Evolutionary conservation across 2,329 filamentous ascomycete genomes (phyloP), one percentile per base, ranked within the genome.

Genomic region (Pseudocercospora crystallina): DNA sequence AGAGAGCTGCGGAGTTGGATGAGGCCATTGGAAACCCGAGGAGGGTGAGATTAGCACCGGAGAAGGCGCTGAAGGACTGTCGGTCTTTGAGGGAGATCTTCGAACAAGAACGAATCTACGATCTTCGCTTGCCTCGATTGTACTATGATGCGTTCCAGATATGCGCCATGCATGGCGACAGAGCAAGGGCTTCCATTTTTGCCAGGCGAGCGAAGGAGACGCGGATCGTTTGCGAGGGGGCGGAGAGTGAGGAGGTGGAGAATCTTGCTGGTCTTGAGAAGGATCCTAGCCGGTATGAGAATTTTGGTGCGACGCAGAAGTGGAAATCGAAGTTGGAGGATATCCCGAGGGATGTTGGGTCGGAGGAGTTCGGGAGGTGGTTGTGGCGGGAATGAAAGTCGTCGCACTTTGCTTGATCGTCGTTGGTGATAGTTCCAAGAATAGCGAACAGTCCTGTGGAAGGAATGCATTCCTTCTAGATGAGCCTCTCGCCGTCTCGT

Each of bases 141-240:
- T 60, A 57, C 32, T 62, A 62, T 38, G 61, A 63, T 46, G 61
- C 58, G 2, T 62, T 63, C 30, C 59, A 63, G 43, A 62, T 63
- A 9, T 59, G 51, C 31, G 60, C 54, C 11, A 58, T 61, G 58
- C 61, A 63, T 37, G 46, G 50, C 3, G 59, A 63, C 39, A 41
- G 14, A 8, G 58, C 53, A 11, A 43, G 60, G 17, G 60, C 58
- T 5, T 43, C 43, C 2, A 50, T 47, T 1, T 63, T 63, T 40
- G 60, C 60, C 8, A 43, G 37, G 15, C 49, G 48, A 5, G 55
- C 55, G 20, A 26, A 52, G 3, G 51, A 59, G 8, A 47, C 58
- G 10, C 53, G 59, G 30, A 45, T 40, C 12, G 47, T 61, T 15
- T 61, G 61, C 36, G 59, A 63, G 33, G 61, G 61, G 4, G 26